Conservation (phyloP, 495 filamentous ascomycete genomes). For the Xylaria intraflava region DNA sequence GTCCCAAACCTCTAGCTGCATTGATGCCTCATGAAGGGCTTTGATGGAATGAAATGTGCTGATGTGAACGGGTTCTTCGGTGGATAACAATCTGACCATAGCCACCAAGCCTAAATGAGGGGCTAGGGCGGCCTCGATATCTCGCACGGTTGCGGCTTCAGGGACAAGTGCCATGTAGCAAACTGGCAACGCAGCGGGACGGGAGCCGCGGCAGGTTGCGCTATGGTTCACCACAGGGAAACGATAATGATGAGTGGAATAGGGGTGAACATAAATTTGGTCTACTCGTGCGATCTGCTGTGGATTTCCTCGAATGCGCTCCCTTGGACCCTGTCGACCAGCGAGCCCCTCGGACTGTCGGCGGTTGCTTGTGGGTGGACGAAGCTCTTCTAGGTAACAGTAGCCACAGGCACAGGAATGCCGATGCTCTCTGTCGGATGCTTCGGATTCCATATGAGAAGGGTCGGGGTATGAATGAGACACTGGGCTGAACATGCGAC, state of each 20-base stretch:
- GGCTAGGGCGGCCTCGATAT: slow-evolving; percentile 13
- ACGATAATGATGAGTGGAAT: slow-evolving; percentile 11
- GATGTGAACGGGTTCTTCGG: slow-evolving; percentile 9
- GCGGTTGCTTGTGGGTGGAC: neutral
- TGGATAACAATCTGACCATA: slow-evolving; percentile 11
- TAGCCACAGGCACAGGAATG: neutral
- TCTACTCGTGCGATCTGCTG: neutral
- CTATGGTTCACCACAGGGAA: slow-evolving; percentile 24
- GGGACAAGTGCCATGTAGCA: slow-evolving; percentile 20
- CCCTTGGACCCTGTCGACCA: neutral
- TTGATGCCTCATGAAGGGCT: slow-evolving; percentile 9
- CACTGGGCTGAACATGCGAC: neutral
- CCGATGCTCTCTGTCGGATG: neutral
- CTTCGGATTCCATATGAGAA: neutral
- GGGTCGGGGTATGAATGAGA: neutral
- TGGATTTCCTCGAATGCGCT: neutral
- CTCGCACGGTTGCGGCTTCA: slow-evolving; percentile 6
- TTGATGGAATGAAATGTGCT: neutral
- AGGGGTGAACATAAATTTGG: slow-evolving; percentile 18
- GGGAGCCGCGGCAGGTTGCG: neutral
- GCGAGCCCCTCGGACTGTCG: neutral
- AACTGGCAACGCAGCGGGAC: neutral
- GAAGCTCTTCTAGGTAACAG: neutral
- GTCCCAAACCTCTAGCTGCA: slow-evolving; percentile 24
- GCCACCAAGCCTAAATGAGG: neutral